Evolutionary conservation across 495 filamentous ascomycete genomes (phyloP).

Genomic region (Penicillium herquei): DNA sequence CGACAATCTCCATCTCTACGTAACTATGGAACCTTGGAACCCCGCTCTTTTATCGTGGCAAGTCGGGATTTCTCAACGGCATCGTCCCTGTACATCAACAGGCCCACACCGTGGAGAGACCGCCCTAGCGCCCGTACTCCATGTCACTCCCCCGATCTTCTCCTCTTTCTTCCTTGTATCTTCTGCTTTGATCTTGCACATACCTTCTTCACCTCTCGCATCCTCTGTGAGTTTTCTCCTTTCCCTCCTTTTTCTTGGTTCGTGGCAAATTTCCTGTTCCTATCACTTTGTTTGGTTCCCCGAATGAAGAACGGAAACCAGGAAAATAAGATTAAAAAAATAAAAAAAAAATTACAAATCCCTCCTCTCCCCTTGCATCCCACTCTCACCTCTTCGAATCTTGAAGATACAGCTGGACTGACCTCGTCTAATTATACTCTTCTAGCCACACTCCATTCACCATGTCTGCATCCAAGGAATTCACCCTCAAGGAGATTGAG

Average conservation of each 20-base stretch:
- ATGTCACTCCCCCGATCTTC: constrained; percentile 6
- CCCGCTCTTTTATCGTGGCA: background rate
- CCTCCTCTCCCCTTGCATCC: background rate
- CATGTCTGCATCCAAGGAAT: constrained; percentile 67
- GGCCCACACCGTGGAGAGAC: constrained; percentile 16
- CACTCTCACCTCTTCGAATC: background rate
- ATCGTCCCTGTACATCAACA: constrained; percentile 1
- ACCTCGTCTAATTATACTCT: background rate
- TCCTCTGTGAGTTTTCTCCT: constrained; percentile 2
- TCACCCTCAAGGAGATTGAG: constrained; percentile 82
- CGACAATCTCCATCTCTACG: too few species aligned
- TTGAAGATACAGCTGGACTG: background rate
- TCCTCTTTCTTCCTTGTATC: constrained; percentile 10
- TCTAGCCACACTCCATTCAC: constrained; percentile 23
- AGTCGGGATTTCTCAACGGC: background rate
- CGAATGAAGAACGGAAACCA: background rate
- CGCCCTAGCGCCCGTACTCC: constrained; percentile 17
- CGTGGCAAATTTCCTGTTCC: background rate
- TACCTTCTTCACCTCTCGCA: constrained; percentile 8
- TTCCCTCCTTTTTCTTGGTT: background rate
- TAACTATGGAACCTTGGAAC: constrained; percentile 1
- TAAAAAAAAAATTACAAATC: background rate
- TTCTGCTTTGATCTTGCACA: constrained; percentile 2
- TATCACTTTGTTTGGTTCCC: background rate
- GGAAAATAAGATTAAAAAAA: too few species aligned